These are phyloP conservation scores for Peronosclerospora sorghi DNA, from an alignment of 352 stramenopile genomes.

Conservation along the genomic window DNA sequence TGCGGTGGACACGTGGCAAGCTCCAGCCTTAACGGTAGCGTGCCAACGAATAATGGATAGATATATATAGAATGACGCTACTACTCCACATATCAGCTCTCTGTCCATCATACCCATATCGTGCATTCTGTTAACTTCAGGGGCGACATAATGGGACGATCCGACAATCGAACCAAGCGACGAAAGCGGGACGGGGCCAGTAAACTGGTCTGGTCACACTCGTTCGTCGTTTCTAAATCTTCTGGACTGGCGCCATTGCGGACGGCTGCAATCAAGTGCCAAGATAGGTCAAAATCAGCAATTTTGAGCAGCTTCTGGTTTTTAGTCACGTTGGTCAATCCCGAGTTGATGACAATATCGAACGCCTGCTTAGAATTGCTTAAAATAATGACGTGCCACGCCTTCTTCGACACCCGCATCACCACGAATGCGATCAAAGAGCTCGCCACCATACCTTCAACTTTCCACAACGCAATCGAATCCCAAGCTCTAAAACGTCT, in stretches of 20 bases:
- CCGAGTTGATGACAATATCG: constrained; percentile 86
- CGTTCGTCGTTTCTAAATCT: constrained; percentile 26
- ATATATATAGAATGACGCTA: constrained; percentile 88
- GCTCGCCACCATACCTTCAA: no score
- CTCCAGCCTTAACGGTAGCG: constrained; percentile 92
- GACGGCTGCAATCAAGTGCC: constrained; percentile 80
- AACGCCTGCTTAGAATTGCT: constrained; percentile 82
- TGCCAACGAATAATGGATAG: constrained; percentile 89
- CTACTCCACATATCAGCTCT: constrained; percentile 92
- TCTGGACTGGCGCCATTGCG: constrained; percentile 38
- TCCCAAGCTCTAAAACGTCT: no score
- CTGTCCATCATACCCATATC: constrained; percentile 84
- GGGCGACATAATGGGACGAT: constrained; percentile 95
- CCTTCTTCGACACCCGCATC: no score
- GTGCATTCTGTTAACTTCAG: constrained; percentile 87
- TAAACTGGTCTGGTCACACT: constrained; percentile 9
- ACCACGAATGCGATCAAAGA: no score
- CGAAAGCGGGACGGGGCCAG: constrained; percentile 53
- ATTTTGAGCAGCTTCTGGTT: no score
- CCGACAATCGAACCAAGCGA: constrained; percentile 94
- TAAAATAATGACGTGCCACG: no score
- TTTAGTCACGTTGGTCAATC: constrained; percentile 92
- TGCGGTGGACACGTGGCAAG: constrained; percentile 88
- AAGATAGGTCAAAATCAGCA: constrained; percentile 89
- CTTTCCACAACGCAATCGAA: no score